These are phyloP conservation scores for Fomitopsis betulina DNA, from an alignment of 1,284 basidiomycete species.

Conservation along the genomic window DNA sequence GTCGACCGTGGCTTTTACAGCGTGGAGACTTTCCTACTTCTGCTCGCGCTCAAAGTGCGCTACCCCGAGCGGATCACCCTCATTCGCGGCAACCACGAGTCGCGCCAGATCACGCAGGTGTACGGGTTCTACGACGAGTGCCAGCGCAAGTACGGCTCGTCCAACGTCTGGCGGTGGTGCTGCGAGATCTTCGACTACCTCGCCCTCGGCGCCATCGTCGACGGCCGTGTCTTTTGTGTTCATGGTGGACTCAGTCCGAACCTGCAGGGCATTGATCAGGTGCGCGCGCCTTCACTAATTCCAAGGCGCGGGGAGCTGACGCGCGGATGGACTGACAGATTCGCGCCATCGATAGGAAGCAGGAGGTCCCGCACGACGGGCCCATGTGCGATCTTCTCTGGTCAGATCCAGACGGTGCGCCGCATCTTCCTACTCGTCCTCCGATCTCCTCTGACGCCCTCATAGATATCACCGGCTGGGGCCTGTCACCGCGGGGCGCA, in stretches of 20 bases:
- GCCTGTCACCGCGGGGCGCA: constrained; percentile 93
- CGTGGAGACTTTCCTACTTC: constrained; percentile 94
- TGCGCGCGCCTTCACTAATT: constrained; percentile 31
- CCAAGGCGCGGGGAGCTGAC: neutral
- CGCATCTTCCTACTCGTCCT: constrained; percentile 6
- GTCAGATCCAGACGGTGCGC: constrained; percentile 94
- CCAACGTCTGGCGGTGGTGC: constrained; percentile 97
- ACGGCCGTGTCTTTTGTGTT: constrained; percentile 89
- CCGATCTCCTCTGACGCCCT: neutral
- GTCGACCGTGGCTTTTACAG: constrained; percentile 97
- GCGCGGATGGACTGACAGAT: constrained; percentile 51
- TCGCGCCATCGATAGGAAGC: constrained; percentile 91
- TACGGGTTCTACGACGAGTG: constrained; percentile 99
- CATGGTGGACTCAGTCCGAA: constrained; percentile 93
- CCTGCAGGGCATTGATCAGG: constrained; percentile 83
- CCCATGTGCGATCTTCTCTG: constrained; percentile 98
- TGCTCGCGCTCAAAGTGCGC: constrained; percentile 94
- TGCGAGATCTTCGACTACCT: constrained; percentile 99
- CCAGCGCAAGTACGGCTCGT: constrained; percentile 92
- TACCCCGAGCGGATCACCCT: constrained; percentile 98
- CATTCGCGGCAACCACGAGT: constrained; percentile 98
- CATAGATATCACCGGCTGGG: constrained; percentile 88
- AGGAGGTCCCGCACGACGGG: constrained; percentile 99
- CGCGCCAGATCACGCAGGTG: constrained; percentile 97
- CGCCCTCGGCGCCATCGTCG: constrained; percentile 90